Conservation (phyloP, 352 stramenopile genomes). For the Pythium biforme region DNA sequence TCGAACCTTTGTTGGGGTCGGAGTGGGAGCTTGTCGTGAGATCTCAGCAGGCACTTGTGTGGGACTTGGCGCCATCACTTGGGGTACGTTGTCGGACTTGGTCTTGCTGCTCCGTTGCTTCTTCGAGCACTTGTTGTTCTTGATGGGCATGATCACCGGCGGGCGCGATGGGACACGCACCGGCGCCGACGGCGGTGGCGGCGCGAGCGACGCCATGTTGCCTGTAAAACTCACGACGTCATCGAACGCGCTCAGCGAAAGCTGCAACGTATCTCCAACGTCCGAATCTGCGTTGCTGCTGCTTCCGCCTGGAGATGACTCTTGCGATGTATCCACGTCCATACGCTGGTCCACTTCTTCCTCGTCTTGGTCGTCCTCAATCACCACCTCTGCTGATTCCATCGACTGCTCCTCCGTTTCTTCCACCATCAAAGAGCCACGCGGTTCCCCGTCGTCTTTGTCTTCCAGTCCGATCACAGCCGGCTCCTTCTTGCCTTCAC, state of each 20-base stretch:
- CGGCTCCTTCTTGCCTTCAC: neutral
- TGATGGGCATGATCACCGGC: neutral
- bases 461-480: neutral
- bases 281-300: neutral
- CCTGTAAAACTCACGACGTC: neutral
- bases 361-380: neutral
- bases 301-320: constrained; percentile 4
- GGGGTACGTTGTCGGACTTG: neutral
- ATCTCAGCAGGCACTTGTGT: neutral
- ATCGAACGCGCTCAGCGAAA: constrained; percentile 16
- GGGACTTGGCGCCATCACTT: neutral
- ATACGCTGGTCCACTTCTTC: constrained; percentile 8
- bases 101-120: neutral
- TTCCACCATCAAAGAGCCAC: neutral
- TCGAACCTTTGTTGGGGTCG: no score
- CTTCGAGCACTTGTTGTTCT: neutral
- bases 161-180: constrained; percentile 1
- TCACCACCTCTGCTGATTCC: no score
- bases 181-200: neutral
- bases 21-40: no score
- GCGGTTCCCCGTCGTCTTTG: neutral
- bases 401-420: neutral
- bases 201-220: neutral
- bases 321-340: constrained; percentile 17
- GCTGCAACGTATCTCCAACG: neutral